These are phyloP conservation scores for Triticum urartu DNA, from an alignment of 176 grass and related monocot species.

Conservation along the genomic window DNA sequence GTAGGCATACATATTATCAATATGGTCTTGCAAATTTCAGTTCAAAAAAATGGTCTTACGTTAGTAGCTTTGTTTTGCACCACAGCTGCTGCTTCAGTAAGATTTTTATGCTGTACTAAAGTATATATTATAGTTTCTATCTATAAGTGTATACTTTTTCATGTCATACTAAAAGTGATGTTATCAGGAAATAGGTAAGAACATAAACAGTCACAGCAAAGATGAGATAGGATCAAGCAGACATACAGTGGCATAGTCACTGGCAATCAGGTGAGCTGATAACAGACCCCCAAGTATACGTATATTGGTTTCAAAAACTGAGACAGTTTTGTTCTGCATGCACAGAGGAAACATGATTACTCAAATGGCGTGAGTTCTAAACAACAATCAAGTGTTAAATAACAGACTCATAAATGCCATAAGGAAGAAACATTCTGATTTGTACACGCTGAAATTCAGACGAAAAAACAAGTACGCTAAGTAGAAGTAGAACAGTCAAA, in stretches of 20 bases:
- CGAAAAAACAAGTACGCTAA: conserved; percentile 1
- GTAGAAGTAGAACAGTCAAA: not conserved
- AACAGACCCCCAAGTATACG: conserved; percentile 88
- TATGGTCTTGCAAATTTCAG: conserved; percentile 3
- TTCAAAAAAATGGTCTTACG: not conserved
- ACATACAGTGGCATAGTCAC: conserved; percentile 91
- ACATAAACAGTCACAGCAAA: conserved; percentile 8
- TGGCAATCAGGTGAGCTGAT: conserved; percentile 89
- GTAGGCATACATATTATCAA: not conserved
- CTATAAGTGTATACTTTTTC: not conserved
- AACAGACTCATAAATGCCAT: conserved; percentile 5
- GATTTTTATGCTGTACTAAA: not conserved
- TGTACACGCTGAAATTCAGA: conserved; percentile 1
- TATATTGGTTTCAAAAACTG: conserved; percentile 97
- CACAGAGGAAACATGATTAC: conserved; percentile 30
- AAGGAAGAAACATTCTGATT: conserved; percentile 13
- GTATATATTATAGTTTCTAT: not conserved
- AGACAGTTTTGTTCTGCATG: conserved; percentile 94
- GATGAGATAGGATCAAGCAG: not conserved
- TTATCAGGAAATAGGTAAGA: conserved; percentile 1
- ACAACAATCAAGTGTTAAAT: conserved; percentile 21
- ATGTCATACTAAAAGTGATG: not conserved
- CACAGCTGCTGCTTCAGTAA: not conserved
- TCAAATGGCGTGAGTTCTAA: conserved; percentile 6
- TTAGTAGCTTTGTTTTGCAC: not conserved